Conservation (phyloP, 345 rosid species). For the Abelmoschus esculentus region DNA sequence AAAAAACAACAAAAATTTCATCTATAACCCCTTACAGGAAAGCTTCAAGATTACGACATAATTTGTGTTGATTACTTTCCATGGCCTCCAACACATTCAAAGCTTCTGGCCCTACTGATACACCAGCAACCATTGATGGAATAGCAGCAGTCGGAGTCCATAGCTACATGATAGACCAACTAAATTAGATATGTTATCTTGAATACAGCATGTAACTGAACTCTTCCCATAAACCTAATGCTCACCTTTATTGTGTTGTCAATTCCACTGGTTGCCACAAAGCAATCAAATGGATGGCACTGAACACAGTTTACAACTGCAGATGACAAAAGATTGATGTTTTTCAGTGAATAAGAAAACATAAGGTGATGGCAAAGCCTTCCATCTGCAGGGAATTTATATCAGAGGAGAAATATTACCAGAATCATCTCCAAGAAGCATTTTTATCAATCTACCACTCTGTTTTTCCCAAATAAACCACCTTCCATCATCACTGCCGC, state of each 20-base stretch:
- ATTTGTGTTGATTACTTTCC: conserved; percentile 69
- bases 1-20: neutral
- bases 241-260: conserved; percentile 88
- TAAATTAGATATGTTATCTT: conserved; percentile 9
- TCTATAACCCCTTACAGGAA: conserved; percentile 54
- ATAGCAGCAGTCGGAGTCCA: conserved; percentile 78
- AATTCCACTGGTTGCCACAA: conserved; percentile 95
- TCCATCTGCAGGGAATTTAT: neutral
- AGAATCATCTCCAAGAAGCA: conserved; percentile 84
- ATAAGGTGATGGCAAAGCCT: neutral
- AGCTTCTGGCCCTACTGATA: conserved; percentile 75
- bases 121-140: conserved; percentile 69
- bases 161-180: conserved; percentile 28
- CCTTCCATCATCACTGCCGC: conserved; percentile 94
- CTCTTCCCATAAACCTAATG: conserved; percentile 15
- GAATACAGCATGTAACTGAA: neutral
- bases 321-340: conserved; percentile 14
- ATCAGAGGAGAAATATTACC: conserved; percentile 37
- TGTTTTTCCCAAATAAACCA: conserved; percentile 98
- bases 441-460: conserved; percentile 83
- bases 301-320: conserved; percentile 95
- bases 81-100: conserved; percentile 58
- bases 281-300: conserved; percentile 88
- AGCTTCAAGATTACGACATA: conserved; percentile 55
- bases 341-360: conserved; percentile 16